Base-by-base conservation (phyloP, 208 protist genomes). In the Trypanosoma melophagium region DNA sequence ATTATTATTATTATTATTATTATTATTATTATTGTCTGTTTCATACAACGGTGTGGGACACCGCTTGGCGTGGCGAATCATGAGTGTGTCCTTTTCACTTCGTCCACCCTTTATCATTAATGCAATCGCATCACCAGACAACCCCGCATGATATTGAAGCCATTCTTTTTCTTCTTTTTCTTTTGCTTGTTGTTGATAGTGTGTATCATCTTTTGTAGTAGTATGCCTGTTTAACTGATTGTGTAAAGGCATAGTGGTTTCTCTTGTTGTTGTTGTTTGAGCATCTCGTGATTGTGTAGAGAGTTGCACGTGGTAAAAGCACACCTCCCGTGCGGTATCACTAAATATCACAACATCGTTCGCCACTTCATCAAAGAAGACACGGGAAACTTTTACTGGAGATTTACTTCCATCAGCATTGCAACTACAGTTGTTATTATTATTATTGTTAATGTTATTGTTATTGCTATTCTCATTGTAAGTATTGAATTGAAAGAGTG, bases 311-410 rank as follows among this genome's bases (percentile, higher is more conserved):
- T 80, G 60, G 55, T 68, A 80, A 54, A 80, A 80, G 28, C 55
- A 62, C 28, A 76, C 70, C 41, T 76, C 60, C 19, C 41, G 14
- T 14, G 50, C 40, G 12, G 1, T 44, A 19, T 3, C 70, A 57
- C 67, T 77, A 41, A 85, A 62, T 28, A 88, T 67, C 21, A 88
- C 78, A 31, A 80, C 74, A 41, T 88, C 83, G 41, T 77, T 74
- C 1, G 79, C 79, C 10, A 85, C 83, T 24, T 88, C 83, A 45
- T 88, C 83, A 28, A 88, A 56, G 62, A 73, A 78, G 7, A 88
- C 69, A 13, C 71, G 42, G 1, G 28, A 42, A 3, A 83, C 70
- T 12, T 59, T 63, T 44, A 77, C 69, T 13, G 79, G 71, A 5
- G 56, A 35, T 0, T 52, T 35, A 12, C 10, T 42, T 13, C 28